A percentile compares a stretch with the other conserved stretches of the same genome.
These are phyloP conservation scores for Neopestalotiopsis sp. DNA, from an alignment of 2,329 filamentous ascomycete species.

Conservation along the genomic window DNA sequence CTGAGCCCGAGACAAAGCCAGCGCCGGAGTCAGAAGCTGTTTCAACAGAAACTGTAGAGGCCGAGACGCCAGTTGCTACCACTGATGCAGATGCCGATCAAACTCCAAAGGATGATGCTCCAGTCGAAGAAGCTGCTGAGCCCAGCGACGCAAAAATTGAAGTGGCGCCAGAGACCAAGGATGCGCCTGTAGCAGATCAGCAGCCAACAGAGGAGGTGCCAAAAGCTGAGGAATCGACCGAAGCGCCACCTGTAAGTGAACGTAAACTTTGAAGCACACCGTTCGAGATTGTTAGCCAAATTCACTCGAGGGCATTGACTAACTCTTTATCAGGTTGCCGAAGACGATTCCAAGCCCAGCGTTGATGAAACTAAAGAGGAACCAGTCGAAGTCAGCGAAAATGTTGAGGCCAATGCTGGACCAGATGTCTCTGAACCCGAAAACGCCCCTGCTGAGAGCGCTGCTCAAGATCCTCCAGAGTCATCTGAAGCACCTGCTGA, in stretches of 20 bases:
- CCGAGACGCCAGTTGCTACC: background rate
- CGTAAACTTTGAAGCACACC: background rate
- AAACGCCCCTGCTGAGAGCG: background rate
- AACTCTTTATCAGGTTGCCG: background rate
- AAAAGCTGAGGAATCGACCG: background rate
- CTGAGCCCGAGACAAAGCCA: background rate
- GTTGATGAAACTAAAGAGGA: background rate
- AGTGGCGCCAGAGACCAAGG: background rate
- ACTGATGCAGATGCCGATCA: background rate
- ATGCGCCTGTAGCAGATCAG: background rate
- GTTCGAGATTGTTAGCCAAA: background rate
- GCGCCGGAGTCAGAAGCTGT: background rate
- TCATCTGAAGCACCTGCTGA: background rate
- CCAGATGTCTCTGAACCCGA: background rate
- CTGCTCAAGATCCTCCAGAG: background rate
- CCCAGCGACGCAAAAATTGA: background rate
- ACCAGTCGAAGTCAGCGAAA: background rate
- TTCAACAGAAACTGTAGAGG: background rate
- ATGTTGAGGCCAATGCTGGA: background rate
- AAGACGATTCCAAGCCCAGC: background rate
- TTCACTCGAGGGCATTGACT: background rate
- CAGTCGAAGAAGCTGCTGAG: background rate
- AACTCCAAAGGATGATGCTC: background rate
- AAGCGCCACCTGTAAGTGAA: background rate
- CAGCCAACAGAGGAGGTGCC: background rate